A percentile compares a stretch with the other conserved stretches of the same genome.
Evolutionary conservation across 1,284 basidiomycete genomes (phyloP).

Genomic region (Sporisorium sorghi): DNA sequence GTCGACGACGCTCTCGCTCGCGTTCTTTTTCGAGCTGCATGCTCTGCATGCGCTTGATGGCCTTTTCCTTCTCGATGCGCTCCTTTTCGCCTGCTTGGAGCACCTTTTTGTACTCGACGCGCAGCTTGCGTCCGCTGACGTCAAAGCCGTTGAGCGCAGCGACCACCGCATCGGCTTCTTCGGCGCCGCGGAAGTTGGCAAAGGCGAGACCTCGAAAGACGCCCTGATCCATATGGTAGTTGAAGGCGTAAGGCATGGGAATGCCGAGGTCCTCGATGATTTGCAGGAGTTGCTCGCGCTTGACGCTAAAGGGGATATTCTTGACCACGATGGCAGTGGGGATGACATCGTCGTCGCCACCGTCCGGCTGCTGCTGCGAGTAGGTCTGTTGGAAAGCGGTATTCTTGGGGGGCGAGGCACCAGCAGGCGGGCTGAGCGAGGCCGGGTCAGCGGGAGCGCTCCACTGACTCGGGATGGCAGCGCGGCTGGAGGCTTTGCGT

Average conservation of each 20-base stretch:
- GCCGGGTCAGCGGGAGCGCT: slow-evolving; percentile 30
- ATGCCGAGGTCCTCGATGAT: slow-evolving; percentile 94
- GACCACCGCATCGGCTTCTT: slow-evolving; percentile 94
- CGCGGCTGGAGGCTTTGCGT: slow-evolving; percentile 36
- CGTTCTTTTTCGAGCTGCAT: slow-evolving; percentile 65
- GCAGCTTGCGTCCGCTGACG: slow-evolving; percentile 95
- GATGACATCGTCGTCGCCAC: slow-evolving; percentile 89
- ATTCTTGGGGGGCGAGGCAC: slow-evolving; percentile 37
- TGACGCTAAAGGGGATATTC: slow-evolving; percentile 98
- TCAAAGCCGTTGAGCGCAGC: slow-evolving; percentile 90
- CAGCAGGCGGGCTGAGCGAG: slow-evolving; percentile 32
- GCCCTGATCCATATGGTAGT: slow-evolving; percentile 73
- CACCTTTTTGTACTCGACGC: slow-evolving; percentile 99
- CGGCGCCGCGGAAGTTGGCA: slow-evolving; percentile 92
- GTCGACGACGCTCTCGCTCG: slow-evolving; percentile 59
- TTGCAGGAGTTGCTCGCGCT: slow-evolving; percentile 92
- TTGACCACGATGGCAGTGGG: slow-evolving; percentile 99
- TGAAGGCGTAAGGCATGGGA: slow-evolving; percentile 99
- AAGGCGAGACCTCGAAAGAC: slow-evolving; percentile 98
- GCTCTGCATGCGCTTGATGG: slow-evolving; percentile 90
- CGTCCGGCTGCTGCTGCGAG: slow-evolving; percentile 9
- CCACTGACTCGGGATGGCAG: slow-evolving; percentile 54
- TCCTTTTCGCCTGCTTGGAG: slow-evolving; percentile 99
- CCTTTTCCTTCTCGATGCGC: slow-evolving; percentile 98
- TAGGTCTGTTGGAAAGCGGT: slow-evolving; percentile 18